Evolutionary conservation across 1,284 basidiomycete species (phyloP).

Genomic region (Chalciporus piperatoides): DNA sequence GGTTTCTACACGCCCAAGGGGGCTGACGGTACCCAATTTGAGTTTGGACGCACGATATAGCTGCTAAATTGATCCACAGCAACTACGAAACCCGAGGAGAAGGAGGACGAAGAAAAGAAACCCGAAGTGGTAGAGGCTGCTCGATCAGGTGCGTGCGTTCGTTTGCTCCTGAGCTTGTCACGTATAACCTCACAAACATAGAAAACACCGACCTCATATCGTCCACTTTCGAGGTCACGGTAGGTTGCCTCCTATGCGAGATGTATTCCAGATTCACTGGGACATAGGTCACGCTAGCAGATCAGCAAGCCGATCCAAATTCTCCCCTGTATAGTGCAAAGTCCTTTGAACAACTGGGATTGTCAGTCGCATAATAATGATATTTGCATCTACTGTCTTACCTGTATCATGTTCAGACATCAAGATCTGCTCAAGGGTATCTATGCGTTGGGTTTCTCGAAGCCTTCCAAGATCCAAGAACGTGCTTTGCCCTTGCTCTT

Average conservation of each 20-base stretch:
- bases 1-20: constrained; percentile 60
- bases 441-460: constrained; percentile 94
- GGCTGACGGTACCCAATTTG: constrained; percentile 23
- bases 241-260: constrained; percentile 34
- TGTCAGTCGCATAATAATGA: constrained; percentile 54
- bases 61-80: constrained; percentile 18
- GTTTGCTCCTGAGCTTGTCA: neutral
- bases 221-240: constrained; percentile 72
- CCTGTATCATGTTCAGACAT: constrained; percentile 50
- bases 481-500: constrained; percentile 92
- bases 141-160: constrained; percentile 22
- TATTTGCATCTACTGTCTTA: constrained; percentile 6
- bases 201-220: constrained; percentile 56
- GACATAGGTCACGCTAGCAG: constrained; percentile 88
- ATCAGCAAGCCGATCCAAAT: constrained; percentile 95
- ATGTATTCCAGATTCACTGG: constrained; percentile 11
- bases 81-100: constrained; percentile 23
- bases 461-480: constrained; percentile 99
- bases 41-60: neutral
- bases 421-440: constrained; percentile 93
- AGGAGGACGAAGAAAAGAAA: constrained; percentile 23
- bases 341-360: constrained; percentile 90
- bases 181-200: constrained; percentile 6
- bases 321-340: constrained; percentile 94
- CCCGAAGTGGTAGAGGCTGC: constrained; percentile 23